phyloP scores from a whole-genome alignment of 2,329 filamentous ascomycete species.

The Proliferodiscus dingleyae region DNA sequence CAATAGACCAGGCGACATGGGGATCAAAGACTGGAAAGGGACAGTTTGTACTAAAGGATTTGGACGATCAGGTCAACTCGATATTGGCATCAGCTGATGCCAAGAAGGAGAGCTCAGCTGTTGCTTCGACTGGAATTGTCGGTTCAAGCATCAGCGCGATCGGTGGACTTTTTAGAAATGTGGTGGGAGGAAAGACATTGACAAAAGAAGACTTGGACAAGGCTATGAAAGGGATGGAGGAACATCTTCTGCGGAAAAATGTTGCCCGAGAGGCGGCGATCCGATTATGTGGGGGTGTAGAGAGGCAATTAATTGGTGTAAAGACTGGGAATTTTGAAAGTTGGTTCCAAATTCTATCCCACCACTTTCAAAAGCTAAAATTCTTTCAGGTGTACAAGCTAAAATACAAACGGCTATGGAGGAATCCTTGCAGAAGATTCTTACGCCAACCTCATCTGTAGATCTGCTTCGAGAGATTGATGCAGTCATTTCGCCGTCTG shows the following conservation, averaged over 20 bases:
- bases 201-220: constrained; percentile 86
- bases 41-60: constrained; percentile 87
- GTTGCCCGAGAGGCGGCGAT: constrained; percentile 92
- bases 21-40: constrained; percentile 80
- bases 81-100: constrained; percentile 79
- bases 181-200: constrained; percentile 89
- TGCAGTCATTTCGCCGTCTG: constrained; percentile 63
- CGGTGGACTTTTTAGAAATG: constrained; percentile 84
- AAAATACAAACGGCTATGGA: constrained; percentile 86
- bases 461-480: constrained; percentile 94
- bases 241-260: constrained; percentile 91
- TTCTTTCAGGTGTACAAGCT: constrained; percentile 60
- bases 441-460: constrained; percentile 90
- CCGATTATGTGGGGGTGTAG: constrained; percentile 84
- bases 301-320: constrained; percentile 81
- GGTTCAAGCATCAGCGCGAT: constrained; percentile 78
- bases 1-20: constrained; percentile 75
- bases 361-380: constrained; percentile 15
- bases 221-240: constrained; percentile 92
- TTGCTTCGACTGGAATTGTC: constrained; percentile 58
- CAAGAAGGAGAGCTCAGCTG: constrained; percentile 44
- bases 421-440: constrained; percentile 85
- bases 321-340: constrained; percentile 91
- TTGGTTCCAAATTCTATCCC: constrained; percentile 22
- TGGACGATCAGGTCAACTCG: constrained; percentile 88